Percentiles rank a stretch among this genome's conserved stretches.
These are phyloP conservation scores for Chaetoceros tenuissimus DNA, from an alignment of 108 stramenopile genomes.

Conservation along the genomic window DNA sequence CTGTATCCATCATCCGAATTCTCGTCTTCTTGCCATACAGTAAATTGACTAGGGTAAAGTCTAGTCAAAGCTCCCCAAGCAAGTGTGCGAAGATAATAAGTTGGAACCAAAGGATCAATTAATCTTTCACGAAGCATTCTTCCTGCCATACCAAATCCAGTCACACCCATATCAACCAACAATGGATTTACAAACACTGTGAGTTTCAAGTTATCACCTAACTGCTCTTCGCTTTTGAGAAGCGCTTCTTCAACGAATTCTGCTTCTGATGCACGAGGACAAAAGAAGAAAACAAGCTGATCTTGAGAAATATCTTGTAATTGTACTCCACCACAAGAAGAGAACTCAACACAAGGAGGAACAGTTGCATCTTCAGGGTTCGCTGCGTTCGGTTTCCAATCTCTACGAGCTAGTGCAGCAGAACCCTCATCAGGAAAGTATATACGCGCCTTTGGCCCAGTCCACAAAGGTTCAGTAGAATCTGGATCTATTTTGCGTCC, in stretches of 20 bases:
- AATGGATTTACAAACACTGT: slow-evolving; percentile 87
- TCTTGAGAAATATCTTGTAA: slow-evolving; percentile 42
- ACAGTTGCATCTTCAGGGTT: slow-evolving; percentile 29
- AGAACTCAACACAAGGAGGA: slow-evolving; percentile 66
- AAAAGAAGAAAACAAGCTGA: slow-evolving; percentile 59
- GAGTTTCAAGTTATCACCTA: slow-evolving; percentile 35
- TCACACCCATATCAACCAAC: slow-evolving; percentile 91
- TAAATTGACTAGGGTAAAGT: slow-evolving; percentile 50
- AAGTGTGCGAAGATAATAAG: slow-evolving; percentile 84
- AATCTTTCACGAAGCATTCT: slow-evolving; percentile 79
- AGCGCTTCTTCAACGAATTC: slow-evolving; percentile 57
- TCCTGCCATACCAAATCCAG: slow-evolving; percentile 93
- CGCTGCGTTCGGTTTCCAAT: slow-evolving; percentile 47
- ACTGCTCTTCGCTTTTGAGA: slow-evolving; percentile 28
- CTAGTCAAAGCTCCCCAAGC: slow-evolving; percentile 85
- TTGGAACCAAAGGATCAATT: slow-evolving; percentile 52
- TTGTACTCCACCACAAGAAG: slow-evolving; percentile 63
- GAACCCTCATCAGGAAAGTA: slow-evolving; percentile 92
- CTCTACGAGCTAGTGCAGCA: slow-evolving; percentile 81
- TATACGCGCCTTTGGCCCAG: slow-evolving; percentile 54
- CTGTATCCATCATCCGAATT: slow-evolving; percentile 69
- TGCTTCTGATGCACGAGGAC: slow-evolving; percentile 72
- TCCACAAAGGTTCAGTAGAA: slow-evolving; percentile 13
- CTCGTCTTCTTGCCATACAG: slow-evolving; percentile 90
- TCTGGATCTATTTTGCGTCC: slow-evolving; percentile 25